Conservation (phyloP, 148 eudicot species). For the Cornus controversa region DNA sequence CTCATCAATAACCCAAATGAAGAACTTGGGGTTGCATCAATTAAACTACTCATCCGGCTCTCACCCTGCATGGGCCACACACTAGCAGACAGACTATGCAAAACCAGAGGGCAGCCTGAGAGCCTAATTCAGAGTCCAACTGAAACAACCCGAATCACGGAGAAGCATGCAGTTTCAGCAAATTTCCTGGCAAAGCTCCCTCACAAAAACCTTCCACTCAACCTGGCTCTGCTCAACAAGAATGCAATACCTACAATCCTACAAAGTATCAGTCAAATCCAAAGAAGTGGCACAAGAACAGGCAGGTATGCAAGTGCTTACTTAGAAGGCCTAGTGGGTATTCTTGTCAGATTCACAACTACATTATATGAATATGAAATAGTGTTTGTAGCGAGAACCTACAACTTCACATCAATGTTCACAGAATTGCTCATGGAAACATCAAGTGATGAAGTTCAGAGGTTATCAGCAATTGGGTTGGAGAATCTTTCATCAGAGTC, state of each 20-base stretch:
- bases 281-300: slow-evolving; percentile 45
- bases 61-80: slow-evolving; percentile 70
- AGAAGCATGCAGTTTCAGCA: slow-evolving; percentile 61
- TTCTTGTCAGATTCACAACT: slow-evolving; percentile 74
- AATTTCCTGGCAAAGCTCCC: slow-evolving; percentile 74
- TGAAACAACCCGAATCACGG: slow-evolving; percentile 46
- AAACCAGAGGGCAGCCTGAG: slow-evolving; percentile 63
- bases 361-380: slow-evolving; percentile 67
- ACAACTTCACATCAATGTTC: slow-evolving; percentile 50
- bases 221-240: slow-evolving; percentile 48
- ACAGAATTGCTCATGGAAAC: slow-evolving; percentile 59
- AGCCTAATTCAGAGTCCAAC: slow-evolving; percentile 45
- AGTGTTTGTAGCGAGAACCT: slow-evolving; percentile 39
- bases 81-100: slow-evolving; percentile 61
- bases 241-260: slow-evolving; percentile 47
- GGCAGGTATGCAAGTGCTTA: slow-evolving; percentile 51
- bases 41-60: slow-evolving; percentile 56
- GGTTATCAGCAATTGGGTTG: slow-evolving; percentile 59
- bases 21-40: slow-evolving; percentile 56
- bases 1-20: slow-evolving; percentile 64
- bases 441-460: slow-evolving; percentile 62
- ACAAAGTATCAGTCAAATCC: slow-evolving; percentile 44
- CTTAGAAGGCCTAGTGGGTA: slow-evolving; percentile 78
- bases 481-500: slow-evolving; percentile 72
- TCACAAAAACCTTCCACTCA: slow-evolving; percentile 67